Conservation (phyloP, 805 yeast species). For the Wickerhamomyces rabaulensis region DNA sequence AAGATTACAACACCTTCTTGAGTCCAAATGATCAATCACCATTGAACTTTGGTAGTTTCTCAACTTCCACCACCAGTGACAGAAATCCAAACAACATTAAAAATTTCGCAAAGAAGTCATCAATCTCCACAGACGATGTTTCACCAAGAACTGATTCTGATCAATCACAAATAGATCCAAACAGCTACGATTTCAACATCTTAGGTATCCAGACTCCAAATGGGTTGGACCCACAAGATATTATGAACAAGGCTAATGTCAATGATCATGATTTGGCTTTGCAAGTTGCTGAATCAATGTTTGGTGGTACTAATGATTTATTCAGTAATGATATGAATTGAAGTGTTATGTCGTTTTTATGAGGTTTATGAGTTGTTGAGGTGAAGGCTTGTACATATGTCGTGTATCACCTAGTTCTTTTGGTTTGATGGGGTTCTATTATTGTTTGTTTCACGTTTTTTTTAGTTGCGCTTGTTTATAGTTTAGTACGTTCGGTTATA, state of each 20-base stretch:
- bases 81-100: background rate
- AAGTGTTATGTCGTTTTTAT: background rate
- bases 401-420: background rate
- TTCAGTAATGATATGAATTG: background rate
- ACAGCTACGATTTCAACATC: background rate
- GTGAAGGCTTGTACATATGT: background rate
- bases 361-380: background rate
- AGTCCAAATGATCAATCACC: background rate
- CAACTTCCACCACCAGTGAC: background rate
- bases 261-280: conserved; percentile 20
- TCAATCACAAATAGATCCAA: background rate
- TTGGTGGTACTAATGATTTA: conserved; percentile 13
- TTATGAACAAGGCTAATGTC: background rate
- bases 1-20: conserved; percentile 7
- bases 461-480: background rate
- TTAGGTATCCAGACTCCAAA: background rate
- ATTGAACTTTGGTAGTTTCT: background rate
- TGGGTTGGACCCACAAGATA: background rate
- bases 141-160: conserved; percentile 16
- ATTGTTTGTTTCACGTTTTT: background rate
- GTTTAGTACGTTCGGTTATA: background rate
- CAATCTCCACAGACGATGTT: conserved; percentile 10
- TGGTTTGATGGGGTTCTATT: background rate
- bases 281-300: conserved; percentile 24
- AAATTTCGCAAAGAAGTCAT: background rate